Evolutionary conservation across 2,329 filamentous ascomycete species (phyloP), one percentile per base, ranked within the genome.

Genomic region (Exophiala dermatitidis): DNA sequence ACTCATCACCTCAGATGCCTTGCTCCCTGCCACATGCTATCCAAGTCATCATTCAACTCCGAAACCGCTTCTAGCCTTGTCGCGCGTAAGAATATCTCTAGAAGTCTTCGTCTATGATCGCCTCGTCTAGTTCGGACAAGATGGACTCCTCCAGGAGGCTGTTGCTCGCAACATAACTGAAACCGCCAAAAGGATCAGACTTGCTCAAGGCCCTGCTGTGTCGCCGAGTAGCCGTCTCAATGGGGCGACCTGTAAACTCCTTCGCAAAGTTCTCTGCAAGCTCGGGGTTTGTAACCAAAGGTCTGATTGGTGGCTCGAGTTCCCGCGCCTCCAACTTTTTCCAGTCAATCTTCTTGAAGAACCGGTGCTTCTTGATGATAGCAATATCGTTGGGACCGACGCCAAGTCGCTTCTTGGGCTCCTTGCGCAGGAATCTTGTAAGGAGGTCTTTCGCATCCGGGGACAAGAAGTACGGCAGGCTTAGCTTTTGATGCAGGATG

Each of bases 291-390:
- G 93, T 97, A 66, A 98, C 91, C 64, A 97, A 78, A 10, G 93
- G 93, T 67, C 86, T 82, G 63, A 98, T 97, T 0, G 93, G 93
- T 1, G 93, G 87, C 63, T 88, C 85, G 44, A 95, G 63, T 70
- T 96, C 88, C 34, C 91, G 81, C 30, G 81, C 82, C 58, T 86
- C 89, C 9, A 98, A 79, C 64, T 84, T 85, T 71, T 83, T 85
- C 93, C 93, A 98, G 72, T 98, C 85, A 65, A 98, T 94, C 74
- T 89, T 93, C 66, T 88, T 83, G 80, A 98, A 98, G 77, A 98
- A 98, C 6, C 93, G 83, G 68, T 98, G 93, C 59, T 84, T 84
- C 77, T 95, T 95, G 72, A 98, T 86, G 0, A 78, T 84, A 50
- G 81, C 77, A 46, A 98, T 74, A 62, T 98, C 93, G 71, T 90